Percentiles rank a stretch among this genome's conserved stretches.
Conservation (phyloP, 768 basidiomycete species). For the Auriscalpium vulgare region DNA sequence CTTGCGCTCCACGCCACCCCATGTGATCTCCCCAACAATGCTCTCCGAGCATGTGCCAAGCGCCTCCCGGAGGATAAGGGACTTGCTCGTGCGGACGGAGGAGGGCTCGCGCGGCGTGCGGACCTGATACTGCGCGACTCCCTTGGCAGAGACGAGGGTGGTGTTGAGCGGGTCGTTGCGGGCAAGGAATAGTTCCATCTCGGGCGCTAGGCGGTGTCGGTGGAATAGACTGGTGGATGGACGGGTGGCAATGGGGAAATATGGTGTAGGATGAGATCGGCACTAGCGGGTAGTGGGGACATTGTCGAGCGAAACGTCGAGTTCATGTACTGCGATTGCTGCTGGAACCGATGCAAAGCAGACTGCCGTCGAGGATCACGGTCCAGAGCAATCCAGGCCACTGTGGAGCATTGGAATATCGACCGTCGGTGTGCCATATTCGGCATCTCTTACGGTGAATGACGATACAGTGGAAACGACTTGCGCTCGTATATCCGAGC, state of each 20-base stretch:
- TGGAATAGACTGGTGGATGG: neutral
- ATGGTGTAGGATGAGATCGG: neutral
- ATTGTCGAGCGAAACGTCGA: neutral
- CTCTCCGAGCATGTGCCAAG: conserved; percentile 16
- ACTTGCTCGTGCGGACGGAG: neutral
- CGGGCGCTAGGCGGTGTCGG: neutral
- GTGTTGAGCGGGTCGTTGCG: conserved; percentile 44
- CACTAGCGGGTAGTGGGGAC: neutral
- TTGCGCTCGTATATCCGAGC: no score
- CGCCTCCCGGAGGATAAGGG: no score
- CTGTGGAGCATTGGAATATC: neutral
- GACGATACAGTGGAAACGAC: no score
- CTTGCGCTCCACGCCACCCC: conserved; percentile 31
- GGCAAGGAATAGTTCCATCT: conserved; percentile 46
- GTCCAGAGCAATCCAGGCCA: neutral
- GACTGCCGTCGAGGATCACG: neutral
- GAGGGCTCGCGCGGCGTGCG: conserved; percentile 35
- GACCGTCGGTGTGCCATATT: neutral
- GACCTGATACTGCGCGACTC: conserved; percentile 42
- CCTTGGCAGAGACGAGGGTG: conserved; percentile 41
- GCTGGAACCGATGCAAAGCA: no score
- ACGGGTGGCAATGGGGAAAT: conserved; percentile 2
- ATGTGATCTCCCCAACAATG: conserved; percentile 43
- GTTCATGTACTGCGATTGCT: neutral
- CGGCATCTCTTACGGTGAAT: no score